Conservation (phyloP, 805 yeast genomes). For the Jamesozyma hellenica region DNA sequence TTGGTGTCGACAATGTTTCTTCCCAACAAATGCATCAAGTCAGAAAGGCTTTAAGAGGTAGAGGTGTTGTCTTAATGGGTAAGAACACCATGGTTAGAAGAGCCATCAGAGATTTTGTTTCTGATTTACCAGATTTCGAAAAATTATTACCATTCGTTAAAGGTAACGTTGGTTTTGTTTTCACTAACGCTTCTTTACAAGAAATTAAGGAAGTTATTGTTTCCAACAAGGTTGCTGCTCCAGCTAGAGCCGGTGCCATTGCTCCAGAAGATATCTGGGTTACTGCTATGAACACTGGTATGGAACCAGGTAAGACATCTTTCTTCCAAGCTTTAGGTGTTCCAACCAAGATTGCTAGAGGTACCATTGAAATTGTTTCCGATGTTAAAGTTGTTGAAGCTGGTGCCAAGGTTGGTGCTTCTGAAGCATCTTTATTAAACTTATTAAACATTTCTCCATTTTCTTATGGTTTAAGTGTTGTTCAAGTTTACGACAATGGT, state of each 20-base stretch:
- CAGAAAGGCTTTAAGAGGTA: constrained; percentile 93
- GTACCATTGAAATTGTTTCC: constrained; percentile 98
- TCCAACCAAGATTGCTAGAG: constrained; percentile 99
- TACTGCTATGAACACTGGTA: constrained; percentile 99
- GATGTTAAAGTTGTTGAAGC: constrained; percentile 92
- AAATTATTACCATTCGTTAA: constrained; percentile 86
- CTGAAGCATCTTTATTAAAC: constrained; percentile 97
- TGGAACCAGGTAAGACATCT: constrained; percentile 99
- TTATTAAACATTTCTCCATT: constrained; percentile 99
- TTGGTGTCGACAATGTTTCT: constrained; percentile 99
- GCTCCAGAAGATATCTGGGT: constrained; percentile 97
- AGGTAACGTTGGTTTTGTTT: constrained; percentile 99
- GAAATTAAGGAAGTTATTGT: constrained; percentile 78
- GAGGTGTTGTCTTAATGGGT: constrained; percentile 96
- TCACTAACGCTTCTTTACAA: constrained; percentile 95
- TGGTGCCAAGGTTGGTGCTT: constrained; percentile 89
- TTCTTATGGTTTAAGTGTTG: constrained; percentile 95
- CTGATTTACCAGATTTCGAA: constrained; percentile 94
- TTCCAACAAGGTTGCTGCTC: constrained; percentile 97
- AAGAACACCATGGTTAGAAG: constrained; percentile 99
- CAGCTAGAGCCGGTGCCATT: constrained; percentile 99
- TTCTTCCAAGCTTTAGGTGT: constrained; percentile 99
- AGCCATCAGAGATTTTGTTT: constrained; percentile 92
- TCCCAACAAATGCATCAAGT: constrained; percentile 99
- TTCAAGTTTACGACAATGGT: constrained; percentile 97